Percentiles rank a stretch among this genome's conserved stretches.
Evolutionary conservation across 306 rosid species (phyloP).

Genomic region (Castanea mollissima): DNA sequence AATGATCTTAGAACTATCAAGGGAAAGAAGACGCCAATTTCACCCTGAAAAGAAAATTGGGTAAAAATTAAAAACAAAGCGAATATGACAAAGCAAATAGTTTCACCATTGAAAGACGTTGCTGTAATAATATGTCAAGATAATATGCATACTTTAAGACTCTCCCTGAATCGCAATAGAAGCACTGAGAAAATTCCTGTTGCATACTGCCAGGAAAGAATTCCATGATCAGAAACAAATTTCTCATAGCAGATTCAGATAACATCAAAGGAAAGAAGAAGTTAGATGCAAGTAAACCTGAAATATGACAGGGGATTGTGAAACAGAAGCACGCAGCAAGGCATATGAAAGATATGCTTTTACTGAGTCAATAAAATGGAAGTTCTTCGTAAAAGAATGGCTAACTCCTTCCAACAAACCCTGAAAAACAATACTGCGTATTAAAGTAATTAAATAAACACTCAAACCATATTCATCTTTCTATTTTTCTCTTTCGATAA

Average conservation of each 20-base stretch:
- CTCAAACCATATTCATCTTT: conserved; percentile 7
- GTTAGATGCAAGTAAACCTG: conserved; percentile 56
- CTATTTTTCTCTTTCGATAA: too few relatives aligned
- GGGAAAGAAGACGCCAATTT: conserved; percentile 98
- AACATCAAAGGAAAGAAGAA: conserved; percentile 19
- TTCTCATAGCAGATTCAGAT: conserved; percentile 7
- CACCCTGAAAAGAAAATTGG: conserved; percentile 69
- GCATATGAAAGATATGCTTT: conserved; percentile 99
- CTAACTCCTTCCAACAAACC: conserved; percentile 98
- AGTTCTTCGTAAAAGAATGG: conserved; percentile 87
- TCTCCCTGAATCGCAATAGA: conserved; percentile 93
- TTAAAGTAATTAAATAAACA: conserved; percentile 15
- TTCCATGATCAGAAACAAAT: conserved; percentile 21
- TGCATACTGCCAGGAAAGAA: conserved; percentile 77
- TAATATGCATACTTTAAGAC: conserved; percentile 79
- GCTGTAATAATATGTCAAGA: conserved; percentile 26
- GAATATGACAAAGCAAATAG: conserved; percentile 28
- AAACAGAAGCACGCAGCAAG: conserved; percentile 89
- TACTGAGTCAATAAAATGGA: conserved; percentile 99
- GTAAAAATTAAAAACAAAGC: conserved; percentile 8
- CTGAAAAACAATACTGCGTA: conserved; percentile 42
- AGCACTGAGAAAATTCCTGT: conserved; percentile 91
- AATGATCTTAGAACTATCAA: conserved; percentile 88
- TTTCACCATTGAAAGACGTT: conserved; percentile 17
- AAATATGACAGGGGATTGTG: conserved; percentile 90